These are phyloP conservation scores for Spiromastix sp. DNA, from an alignment of 2,329 filamentous ascomycete genomes.

Conservation along the genomic window DNA sequence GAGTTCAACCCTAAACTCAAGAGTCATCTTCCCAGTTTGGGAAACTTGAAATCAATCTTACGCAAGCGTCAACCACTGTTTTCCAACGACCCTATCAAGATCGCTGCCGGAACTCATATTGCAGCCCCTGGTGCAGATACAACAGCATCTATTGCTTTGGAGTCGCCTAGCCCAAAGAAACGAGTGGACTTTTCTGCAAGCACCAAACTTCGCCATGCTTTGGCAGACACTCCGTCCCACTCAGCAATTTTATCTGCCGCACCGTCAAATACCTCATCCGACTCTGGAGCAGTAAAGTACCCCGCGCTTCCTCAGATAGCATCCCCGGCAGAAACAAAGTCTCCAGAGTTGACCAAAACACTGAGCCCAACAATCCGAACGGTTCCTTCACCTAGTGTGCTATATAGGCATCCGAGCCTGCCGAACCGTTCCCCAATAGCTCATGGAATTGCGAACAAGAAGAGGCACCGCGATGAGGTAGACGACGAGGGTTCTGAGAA, in stretches of 20 bases:
- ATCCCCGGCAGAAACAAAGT: slow-evolving; percentile 19
- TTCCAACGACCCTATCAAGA: slow-evolving; percentile 47
- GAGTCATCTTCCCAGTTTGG: slow-evolving; percentile 39
- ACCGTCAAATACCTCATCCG: slow-evolving; percentile 37
- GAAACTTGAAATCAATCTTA: slow-evolving; percentile 53
- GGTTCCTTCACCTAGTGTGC: slow-evolving; percentile 24
- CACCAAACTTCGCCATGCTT: slow-evolving; percentile 41
- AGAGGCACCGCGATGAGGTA: slow-evolving; percentile 24
- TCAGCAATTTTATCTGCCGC: slow-evolving; percentile 21
- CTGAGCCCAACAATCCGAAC: slow-evolving; percentile 30
- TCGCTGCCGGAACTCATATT: slow-evolving; percentile 49
- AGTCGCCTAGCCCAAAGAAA: slow-evolving; percentile 55
- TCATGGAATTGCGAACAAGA: slow-evolving; percentile 32
- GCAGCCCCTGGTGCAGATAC: slow-evolving; percentile 19
- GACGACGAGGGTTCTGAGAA: slow-evolving; percentile 26
- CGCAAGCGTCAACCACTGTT: slow-evolving; percentile 49
- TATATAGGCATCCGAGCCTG: slow-evolving; percentile 13
- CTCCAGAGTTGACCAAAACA: slow-evolving; percentile 9
- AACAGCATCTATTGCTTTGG: too few species aligned
- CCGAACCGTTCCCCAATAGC: slow-evolving; percentile 25
- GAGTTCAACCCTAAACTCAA: slow-evolving; percentile 37
- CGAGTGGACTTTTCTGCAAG: slow-evolving; percentile 71
- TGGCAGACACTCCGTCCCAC: slow-evolving; percentile 31
- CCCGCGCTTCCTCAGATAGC: slow-evolving; percentile 28
- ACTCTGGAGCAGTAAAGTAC: slow-evolving; percentile 20